Conservation (phyloP, 768 basidiomycete genomes). For the Kwoniella europaea region DNA sequence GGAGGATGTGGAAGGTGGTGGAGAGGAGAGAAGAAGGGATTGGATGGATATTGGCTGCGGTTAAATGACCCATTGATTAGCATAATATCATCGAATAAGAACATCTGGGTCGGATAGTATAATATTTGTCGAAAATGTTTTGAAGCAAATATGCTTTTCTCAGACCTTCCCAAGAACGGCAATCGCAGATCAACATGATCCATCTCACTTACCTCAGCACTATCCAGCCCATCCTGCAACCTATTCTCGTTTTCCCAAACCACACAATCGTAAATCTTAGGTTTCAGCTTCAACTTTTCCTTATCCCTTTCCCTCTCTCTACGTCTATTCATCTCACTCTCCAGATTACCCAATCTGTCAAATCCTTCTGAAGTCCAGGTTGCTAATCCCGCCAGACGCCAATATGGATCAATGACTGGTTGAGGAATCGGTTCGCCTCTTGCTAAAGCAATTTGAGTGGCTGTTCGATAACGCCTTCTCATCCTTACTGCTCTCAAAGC, state of each 20-base stretch:
- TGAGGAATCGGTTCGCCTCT: slow-evolving; percentile 41
- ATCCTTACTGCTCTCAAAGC: slow-evolving; percentile 40
- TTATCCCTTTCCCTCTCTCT: slow-evolving; percentile 17
- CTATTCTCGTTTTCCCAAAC: slow-evolving; percentile 17
- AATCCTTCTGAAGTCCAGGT: slow-evolving; percentile 30
- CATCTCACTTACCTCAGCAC: slow-evolving; percentile 16
- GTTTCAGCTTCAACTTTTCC: slow-evolving; percentile 29
- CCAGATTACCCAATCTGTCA: slow-evolving; percentile 21
- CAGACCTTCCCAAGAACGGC: no score
- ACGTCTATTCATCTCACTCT: slow-evolving; percentile 10
- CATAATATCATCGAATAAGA: neutral
- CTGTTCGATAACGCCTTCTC: slow-evolving; percentile 43
- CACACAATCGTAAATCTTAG: slow-evolving; percentile 36
- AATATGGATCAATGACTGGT: slow-evolving; percentile 32
- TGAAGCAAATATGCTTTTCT: no score
- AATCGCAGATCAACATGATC: neutral
- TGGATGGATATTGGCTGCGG: slow-evolving; percentile 30
- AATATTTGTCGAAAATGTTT: no score
- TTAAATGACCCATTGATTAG: neutral
- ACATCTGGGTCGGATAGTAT: neutral
- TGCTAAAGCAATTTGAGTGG: slow-evolving; percentile 45
- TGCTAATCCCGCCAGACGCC: slow-evolving; percentile 40
- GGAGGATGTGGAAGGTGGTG: neutral
- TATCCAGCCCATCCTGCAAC: slow-evolving; percentile 20
- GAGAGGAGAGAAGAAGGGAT: slow-evolving; percentile 20